Evolutionary conservation across 2,329 filamentous ascomycete genomes (phyloP), one percentile per base, ranked within the genome.

Genomic region (Metarhizium sp.): DNA sequence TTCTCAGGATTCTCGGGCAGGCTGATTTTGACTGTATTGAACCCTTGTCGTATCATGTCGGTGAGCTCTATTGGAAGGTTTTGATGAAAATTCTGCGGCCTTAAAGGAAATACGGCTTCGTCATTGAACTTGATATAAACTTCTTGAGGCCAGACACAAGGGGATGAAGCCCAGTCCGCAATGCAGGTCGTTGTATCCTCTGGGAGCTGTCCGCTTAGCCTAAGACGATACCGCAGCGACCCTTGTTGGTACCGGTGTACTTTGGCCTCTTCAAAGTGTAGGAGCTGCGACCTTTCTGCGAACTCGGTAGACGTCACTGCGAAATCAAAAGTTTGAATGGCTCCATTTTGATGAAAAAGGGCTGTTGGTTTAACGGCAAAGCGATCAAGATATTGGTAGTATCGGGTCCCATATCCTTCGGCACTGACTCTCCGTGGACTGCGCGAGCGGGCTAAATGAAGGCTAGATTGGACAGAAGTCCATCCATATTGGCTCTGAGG

Each of bases 41-140:
- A 64, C 0, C 88, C 90, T 16, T 70, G 61, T 8, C 63, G 66
- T 5, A 95, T 60, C 20, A 71, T 57, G 10, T 80, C 67, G 1
- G 90, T 91, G 29, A 96, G 73, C 61, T 96, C 90, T 6, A 88
- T 74, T 0, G 92, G 85, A 8, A 90, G 69, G 62, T 95, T 88
- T 61, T 85, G 88, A 11, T 85, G 85, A 63, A 92, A 80, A 58
- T 94, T 85, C 1, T 81, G 68, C 62, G 88, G 90, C 32, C 87
- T 80, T 45, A 86, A 80, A 10, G 82, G 67, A 29, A 75, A 73
- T 16, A 90, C 67, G 11, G 82, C 73, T 0, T 70, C 64, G 0
- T 69, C 74, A 61, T 96, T 95, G 58, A 95, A 68, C 16, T 78
- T 75, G 58, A 92, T 76, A 58, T 85, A 89, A 0, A 90, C 75